Conservation (phyloP, 2,329 filamentous ascomycete species). For the Exophiala bonariae region DNA sequence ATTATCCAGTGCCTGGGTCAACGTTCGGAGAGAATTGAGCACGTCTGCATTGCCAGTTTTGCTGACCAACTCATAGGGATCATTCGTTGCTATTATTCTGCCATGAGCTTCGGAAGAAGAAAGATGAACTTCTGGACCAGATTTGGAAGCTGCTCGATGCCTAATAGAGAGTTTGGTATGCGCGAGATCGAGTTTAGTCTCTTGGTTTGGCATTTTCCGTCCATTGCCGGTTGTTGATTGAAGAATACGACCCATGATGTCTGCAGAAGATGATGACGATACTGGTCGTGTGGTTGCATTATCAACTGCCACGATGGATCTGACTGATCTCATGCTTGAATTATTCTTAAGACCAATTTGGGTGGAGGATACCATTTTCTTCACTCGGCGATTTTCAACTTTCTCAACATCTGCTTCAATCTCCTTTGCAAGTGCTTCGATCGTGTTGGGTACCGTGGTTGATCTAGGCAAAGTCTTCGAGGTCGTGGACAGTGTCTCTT, state of each 20-base stretch:
- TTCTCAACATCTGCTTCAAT: slow-evolving; percentile 6
- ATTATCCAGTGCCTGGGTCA: slow-evolving; percentile 17
- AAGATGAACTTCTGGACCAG: neutral
- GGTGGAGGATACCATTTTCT: neutral
- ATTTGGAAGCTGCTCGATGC: slow-evolving; percentile 1
- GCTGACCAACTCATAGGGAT: slow-evolving; percentile 9
- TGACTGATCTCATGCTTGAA: neutral
- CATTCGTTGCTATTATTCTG: slow-evolving; percentile 15
- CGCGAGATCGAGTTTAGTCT: slow-evolving; percentile 1
- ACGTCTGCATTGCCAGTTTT: slow-evolving; percentile 13
- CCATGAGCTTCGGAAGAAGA: slow-evolving; percentile 9
- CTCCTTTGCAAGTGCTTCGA: slow-evolving; percentile 13
- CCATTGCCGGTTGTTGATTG: slow-evolving; percentile 13
- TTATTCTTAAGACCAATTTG: neutral
- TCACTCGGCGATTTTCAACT: neutral
- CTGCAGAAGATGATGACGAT: neutral
- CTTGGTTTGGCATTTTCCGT: neutral
- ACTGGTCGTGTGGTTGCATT: neutral
- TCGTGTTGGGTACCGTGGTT: slow-evolving; percentile 17
- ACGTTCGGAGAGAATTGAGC: slow-evolving; percentile 7
- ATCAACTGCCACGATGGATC: neutral
- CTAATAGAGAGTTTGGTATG: neutral
- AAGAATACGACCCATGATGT: neutral
- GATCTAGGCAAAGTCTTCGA: slow-evolving; percentile 22
- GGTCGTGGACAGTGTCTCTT: slow-evolving; percentile 7